A percentile compares a stretch with the other conserved stretches of the same genome.
Evolutionary conservation across 345 rosid species (phyloP).

Genomic region (Bretschneidera sinensis): DNA sequence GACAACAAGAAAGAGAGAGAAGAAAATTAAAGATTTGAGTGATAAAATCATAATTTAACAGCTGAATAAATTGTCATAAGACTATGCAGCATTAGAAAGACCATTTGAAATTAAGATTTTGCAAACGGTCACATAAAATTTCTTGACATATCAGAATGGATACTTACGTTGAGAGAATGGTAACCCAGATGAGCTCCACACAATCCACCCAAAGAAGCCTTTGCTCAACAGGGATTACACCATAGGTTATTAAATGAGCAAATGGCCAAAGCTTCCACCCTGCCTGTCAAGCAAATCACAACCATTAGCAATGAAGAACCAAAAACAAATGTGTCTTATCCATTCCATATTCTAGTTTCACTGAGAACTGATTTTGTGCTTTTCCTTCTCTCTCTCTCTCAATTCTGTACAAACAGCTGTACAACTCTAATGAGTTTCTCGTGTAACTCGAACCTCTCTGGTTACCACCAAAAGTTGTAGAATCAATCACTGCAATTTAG

Average conservation of each 20-base stretch:
- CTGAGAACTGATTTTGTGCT: too few relatives aligned
- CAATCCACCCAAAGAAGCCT: constrained; percentile 98
- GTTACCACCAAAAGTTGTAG: not conserved
- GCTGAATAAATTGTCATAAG: not conserved
- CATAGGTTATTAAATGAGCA: constrained; percentile 82
- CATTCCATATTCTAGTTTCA: too few relatives aligned
- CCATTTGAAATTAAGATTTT: not conserved
- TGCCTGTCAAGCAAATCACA: constrained; percentile 43
- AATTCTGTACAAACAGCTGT: not conserved
- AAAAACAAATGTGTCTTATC: too few relatives aligned
- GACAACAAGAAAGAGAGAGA: not conserved
- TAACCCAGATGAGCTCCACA: constrained; percentile 92
- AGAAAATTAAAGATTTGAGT: not conserved
- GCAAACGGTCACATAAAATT: not conserved
- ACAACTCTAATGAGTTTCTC: too few relatives aligned
- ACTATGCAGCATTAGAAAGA: not conserved
- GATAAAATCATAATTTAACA: not conserved
- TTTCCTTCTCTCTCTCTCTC: not conserved
- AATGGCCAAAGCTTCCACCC: constrained; percentile 99
- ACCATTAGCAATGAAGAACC: not conserved
- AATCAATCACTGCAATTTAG: not conserved
- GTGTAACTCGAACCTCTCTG: not conserved
- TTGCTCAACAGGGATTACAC: constrained; percentile 75
- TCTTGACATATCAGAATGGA: constrained; percentile 6
- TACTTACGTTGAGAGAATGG: constrained; percentile 78